phyloP scores from a whole-genome alignment of 805 yeast genomes.

The Candida odintsovae region DNA sequence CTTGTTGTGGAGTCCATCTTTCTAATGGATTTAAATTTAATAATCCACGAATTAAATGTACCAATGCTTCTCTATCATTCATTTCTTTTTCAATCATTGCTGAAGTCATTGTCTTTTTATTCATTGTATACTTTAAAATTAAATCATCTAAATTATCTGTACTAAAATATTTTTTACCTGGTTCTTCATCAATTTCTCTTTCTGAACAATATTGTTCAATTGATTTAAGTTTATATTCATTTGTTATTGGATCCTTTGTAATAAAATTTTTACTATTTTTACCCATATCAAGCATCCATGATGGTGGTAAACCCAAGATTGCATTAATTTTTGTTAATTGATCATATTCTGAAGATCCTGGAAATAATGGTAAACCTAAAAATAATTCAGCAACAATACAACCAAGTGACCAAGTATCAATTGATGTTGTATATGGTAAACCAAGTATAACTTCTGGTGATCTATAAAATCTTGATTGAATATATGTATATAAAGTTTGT shows the following conservation, averaged over 20 bases:
- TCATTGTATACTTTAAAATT: constrained; percentile 66
- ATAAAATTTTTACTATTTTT: constrained; percentile 65
- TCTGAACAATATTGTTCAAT: constrained; percentile 46
- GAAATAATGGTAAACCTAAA: constrained; percentile 87
- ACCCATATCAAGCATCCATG: constrained; percentile 97
- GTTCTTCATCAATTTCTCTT: constrained; percentile 57
- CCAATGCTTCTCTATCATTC: constrained; percentile 61
- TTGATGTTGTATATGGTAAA: constrained; percentile 83
- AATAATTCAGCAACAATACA: constrained; percentile 88
- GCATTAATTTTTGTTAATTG: constrained; percentile 79
- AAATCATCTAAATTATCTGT: constrained; percentile 63
- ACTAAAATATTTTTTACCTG: constrained; percentile 80
- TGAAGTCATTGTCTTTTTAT: constrained; percentile 47
- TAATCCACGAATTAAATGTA: constrained; percentile 74
- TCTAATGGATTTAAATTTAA: constrained; percentile 86
- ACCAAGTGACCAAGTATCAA: constrained; percentile 97
- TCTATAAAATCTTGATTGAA: constrained; percentile 88
- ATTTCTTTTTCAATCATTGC: constrained; percentile 59
- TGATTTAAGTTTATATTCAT: constrained; percentile 24
- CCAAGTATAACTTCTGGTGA: constrained; percentile 95
- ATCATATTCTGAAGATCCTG: constrained; percentile 92
- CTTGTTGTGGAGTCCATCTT: constrained; percentile 97
- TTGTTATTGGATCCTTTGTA: constrained; percentile 23
- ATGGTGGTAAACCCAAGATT: constrained; percentile 82
- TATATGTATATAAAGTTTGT: constrained; percentile 83